Conservation (phyloP, 1,284 basidiomycete species). For the Boletellus deceptivus region DNA sequence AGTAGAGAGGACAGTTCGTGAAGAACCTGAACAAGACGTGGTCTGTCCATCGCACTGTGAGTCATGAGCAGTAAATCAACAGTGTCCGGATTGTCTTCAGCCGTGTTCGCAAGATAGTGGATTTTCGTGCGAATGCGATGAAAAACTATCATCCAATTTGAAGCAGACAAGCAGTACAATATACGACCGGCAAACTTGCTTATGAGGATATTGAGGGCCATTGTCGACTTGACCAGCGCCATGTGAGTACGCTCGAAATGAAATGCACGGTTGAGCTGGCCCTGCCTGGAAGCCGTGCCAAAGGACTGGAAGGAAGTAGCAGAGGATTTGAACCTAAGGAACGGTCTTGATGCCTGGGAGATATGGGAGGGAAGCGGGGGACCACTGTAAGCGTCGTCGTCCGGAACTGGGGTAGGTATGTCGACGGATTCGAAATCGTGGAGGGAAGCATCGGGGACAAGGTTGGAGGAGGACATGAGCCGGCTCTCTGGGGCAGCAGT, state of each 20-base stretch:
- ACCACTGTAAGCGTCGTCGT: slow-evolving; percentile 21
- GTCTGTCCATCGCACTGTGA: slow-evolving; percentile 66
- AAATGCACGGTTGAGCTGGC: slow-evolving; percentile 36
- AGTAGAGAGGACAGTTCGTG: slow-evolving; percentile 83
- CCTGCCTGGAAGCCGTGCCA: slow-evolving; percentile 21
- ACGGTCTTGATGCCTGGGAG: slow-evolving; percentile 28
- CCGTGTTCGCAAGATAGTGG: slow-evolving; percentile 53
- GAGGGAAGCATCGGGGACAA: slow-evolving; percentile 65
- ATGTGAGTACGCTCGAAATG: slow-evolving; percentile 69
- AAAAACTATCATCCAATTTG: slow-evolving; percentile 86
- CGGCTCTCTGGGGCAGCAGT: slow-evolving; percentile 58
- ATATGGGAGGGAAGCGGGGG: slow-evolving; percentile 32
- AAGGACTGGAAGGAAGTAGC: slow-evolving; percentile 35
- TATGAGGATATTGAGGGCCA: slow-evolving; percentile 60
- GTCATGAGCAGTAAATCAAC: slow-evolving; percentile 76
- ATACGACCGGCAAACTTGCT: slow-evolving; percentile 73
- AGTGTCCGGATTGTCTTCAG: slow-evolving; percentile 59
- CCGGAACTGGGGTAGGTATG: slow-evolving; percentile 35
- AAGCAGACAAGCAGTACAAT: slow-evolving; percentile 85
- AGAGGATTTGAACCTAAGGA: slow-evolving; percentile 33
- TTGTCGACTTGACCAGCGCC: slow-evolving; percentile 55
- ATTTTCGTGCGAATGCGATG: slow-evolving; percentile 74
- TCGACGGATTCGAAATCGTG: slow-evolving; percentile 67
- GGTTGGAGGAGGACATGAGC: slow-evolving; percentile 59
- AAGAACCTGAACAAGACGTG: slow-evolving; percentile 62